phyloP scores from a whole-genome alignment of 2,329 filamentous ascomycete genomes.

The Aureobasidium zeae region DNA sequence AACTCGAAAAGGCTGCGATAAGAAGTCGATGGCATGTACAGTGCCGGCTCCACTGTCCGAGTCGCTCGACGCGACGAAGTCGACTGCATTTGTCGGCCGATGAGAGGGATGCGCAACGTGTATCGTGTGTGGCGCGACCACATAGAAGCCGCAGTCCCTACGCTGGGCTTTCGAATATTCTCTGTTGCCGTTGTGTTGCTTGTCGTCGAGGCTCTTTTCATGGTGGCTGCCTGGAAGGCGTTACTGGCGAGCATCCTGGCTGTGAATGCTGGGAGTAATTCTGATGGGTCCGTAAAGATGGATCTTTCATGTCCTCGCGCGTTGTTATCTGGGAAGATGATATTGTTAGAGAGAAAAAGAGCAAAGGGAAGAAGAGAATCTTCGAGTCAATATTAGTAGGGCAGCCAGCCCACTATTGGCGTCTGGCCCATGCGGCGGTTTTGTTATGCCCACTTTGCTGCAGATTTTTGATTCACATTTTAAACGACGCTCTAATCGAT shows the following conservation, averaged over 20 bases:
- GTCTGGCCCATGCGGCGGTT: too few species aligned
- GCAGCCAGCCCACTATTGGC: too few species aligned
- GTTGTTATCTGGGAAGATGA: too few species aligned
- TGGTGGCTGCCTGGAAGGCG: constrained; percentile 9
- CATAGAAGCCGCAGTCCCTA: not conserved
- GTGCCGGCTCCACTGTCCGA: not conserved
- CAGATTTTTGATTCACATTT: too few species aligned
- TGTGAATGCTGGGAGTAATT: constrained; percentile 10
- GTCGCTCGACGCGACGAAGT: not conserved
- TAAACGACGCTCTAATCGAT: too few species aligned
- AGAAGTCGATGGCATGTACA: constrained; percentile 2
- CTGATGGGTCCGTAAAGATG: constrained; percentile 12
- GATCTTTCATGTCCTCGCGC: constrained; percentile 15
- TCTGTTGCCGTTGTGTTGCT: too few species aligned
- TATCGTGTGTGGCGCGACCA: constrained; percentile 10
- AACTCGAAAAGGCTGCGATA: constrained; percentile 2
- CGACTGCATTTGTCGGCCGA: not conserved
- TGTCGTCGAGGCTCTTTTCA: not conserved
- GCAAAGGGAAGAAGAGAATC: too few species aligned
- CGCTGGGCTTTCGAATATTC: constrained; percentile 3
- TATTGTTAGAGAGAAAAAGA: too few species aligned
- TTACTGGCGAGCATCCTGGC: constrained; percentile 10
- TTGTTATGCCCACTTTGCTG: too few species aligned
- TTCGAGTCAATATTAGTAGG: too few species aligned
- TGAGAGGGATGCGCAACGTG: not conserved